Percentiles rank a stretch among this genome's conserved stretches.
Conservation (phyloP, 345 rosid species). For the Eucalyptus cladocalyx region DNA sequence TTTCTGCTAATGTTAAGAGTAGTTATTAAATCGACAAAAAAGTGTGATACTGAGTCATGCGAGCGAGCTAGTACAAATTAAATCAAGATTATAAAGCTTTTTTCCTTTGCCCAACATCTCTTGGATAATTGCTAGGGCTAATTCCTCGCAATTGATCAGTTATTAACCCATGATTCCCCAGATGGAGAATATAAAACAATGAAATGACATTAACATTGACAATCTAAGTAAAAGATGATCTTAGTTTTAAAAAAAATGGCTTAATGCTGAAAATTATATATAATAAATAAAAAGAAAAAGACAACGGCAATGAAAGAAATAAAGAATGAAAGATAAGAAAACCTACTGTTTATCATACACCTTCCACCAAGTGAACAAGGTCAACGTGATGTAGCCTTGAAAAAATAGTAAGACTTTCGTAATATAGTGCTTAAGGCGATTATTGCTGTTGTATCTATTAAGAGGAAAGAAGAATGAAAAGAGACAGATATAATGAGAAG, state of each 20-base stretch:
- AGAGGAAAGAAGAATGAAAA: background rate
- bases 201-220: background rate
- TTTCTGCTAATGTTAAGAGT: background rate
- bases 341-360: too few species aligned
- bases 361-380: too few species aligned
- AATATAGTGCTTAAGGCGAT: too few species aligned
- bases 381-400: too few species aligned
- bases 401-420: too few species aligned
- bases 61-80: background rate
- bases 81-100: background rate
- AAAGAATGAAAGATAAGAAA: too few species aligned
- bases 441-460: background rate
- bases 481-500: fast-evolving
- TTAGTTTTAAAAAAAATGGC: too few species aligned
- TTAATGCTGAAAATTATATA: too few species aligned
- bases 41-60: background rate
- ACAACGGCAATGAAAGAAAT: too few species aligned
- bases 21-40: background rate
- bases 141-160: background rate
- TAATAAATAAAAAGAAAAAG: too few species aligned
- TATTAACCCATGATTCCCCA: too few species aligned
- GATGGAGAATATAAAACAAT: too few species aligned
- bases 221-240: background rate
- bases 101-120: background rate
- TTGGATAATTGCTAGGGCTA: background rate